Base-by-base conservation (phyloP, 768 basidiomycete genomes). In the Boletus rufocinnamomeus region DNA sequence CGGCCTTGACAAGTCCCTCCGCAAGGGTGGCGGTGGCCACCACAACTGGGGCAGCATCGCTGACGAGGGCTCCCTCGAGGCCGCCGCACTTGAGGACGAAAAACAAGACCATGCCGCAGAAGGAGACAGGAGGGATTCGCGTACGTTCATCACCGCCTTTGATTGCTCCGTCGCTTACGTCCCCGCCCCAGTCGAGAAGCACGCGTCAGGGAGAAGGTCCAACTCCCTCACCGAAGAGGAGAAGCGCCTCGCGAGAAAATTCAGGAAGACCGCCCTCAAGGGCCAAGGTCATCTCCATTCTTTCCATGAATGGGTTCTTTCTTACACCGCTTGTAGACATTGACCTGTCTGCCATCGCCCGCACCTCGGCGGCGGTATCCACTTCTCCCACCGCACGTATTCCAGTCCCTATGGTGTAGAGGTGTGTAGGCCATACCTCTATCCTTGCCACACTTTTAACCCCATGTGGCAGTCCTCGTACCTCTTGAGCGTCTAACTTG, bases 11-110 rank as follows among this genome's bases (percentile, higher is more conserved):
- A 82, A 81, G 67, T 82, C 81, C 65, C 64, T 88, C 57, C 87
- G 85, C 75, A 94, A 94, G 77, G 79, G 83, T 60, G 93, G 93
- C 55, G 86, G 84, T 28, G 93, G 93, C 35, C 79, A 81, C 9
- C 85, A 94, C 76, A 93, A 91, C 77, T 96, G 93, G 93, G 93
- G 93, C 58, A 82, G 80, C 55, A 71, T 90, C 61, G 75, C 73
- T 3, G 79, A 90, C 65, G 89, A 93, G 75, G 75, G 72, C 41
- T 78, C 82, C 59, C 78, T 82, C 63, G 90, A 89, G 74, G 69
- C 71, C 27, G 82, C 79, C 38, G 88, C 85, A 1, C 55, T 80
- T 44, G 76, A 76, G 23, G 91, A 91, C 73, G 84, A 84, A 68
- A 75, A 77, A 47, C 66, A 69, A n/a, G 80, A 81, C 19, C 65